Conservation (phyloP, 2,329 filamentous ascomycete species). For the Metarhizium robertsii region DNA sequence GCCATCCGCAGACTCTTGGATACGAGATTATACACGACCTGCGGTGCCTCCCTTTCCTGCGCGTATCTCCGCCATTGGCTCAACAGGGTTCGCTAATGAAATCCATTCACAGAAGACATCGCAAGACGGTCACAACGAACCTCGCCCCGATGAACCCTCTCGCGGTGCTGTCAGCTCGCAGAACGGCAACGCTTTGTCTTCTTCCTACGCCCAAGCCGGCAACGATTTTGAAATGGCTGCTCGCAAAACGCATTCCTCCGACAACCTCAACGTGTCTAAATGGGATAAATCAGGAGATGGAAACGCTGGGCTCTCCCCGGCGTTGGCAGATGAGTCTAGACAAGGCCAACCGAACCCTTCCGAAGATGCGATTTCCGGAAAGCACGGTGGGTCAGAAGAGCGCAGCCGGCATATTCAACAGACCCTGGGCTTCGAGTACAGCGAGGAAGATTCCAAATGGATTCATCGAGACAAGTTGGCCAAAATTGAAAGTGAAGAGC, state of each 20-base stretch:
- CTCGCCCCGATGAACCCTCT: constrained; percentile 8
- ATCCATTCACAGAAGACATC: constrained; percentile 4
- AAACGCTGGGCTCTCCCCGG: constrained; percentile 11
- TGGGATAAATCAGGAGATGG: constrained; percentile 15
- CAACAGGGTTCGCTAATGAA: not conserved
- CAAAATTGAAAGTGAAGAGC: constrained; percentile 69
- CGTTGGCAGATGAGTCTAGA: constrained; percentile 15
- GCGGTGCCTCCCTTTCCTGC: not conserved
- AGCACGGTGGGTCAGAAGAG: constrained; percentile 15
- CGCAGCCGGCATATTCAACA: constrained; percentile 17
- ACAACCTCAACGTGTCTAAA: constrained; percentile 18
- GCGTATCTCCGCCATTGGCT: not conserved
- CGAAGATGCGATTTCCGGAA: constrained; percentile 9
- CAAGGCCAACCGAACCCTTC: constrained; percentile 9
- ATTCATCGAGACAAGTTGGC: constrained; percentile 80
- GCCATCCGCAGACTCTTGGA: no score
- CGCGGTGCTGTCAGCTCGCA: constrained; percentile 11
- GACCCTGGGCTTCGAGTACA: constrained; percentile 17
- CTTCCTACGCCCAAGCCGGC: constrained; percentile 10
- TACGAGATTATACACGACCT: not conserved
- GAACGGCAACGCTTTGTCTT: constrained; percentile 16
- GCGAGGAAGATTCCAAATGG: constrained; percentile 62
- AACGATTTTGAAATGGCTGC: constrained; percentile 18
- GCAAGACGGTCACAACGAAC: constrained; percentile 6
- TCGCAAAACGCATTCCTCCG: constrained; percentile 27